Evolutionary conservation across 2,329 filamentous ascomycete species (phyloP).

Genomic region (Cordyceps cicadae): DNA sequence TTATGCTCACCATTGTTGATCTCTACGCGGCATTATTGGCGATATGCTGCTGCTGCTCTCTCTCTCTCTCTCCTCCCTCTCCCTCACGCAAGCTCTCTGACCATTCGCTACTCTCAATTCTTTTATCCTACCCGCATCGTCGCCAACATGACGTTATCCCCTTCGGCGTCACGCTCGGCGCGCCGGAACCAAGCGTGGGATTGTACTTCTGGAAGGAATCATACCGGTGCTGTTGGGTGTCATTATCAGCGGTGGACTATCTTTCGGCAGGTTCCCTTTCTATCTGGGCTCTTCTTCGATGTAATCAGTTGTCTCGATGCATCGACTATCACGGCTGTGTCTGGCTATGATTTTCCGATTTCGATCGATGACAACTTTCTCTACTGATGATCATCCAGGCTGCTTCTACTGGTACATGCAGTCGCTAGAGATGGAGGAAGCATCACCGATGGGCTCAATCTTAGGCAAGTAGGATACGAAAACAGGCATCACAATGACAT

Average conservation of each 20-base stretch:
- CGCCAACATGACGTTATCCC: slow-evolving; percentile 40
- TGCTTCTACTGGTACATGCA: background rate
- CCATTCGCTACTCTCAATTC: background rate
- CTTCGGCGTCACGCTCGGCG: background rate
- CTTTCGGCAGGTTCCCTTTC: slow-evolving; percentile 17
- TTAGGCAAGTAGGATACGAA: background rate
- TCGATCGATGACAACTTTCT: background rate
- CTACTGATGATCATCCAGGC: background rate
- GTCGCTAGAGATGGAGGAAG: background rate
- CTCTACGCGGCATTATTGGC: no score
- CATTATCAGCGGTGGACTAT: slow-evolving; percentile 40
- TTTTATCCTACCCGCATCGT: slow-evolving; percentile 33
- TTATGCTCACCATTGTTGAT: background rate
- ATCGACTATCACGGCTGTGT: background rate
- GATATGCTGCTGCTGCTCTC: slow-evolving; percentile 14
- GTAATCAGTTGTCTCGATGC: background rate
- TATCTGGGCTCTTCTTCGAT: background rate
- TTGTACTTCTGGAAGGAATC: slow-evolving; percentile 34
- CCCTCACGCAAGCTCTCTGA: no score
- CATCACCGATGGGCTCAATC: background rate
- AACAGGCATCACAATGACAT: slow-evolving; percentile 1
- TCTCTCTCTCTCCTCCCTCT: slow-evolving; percentile 35
- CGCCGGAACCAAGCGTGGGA: background rate
- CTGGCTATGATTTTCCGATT: background rate
- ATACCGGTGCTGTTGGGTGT: slow-evolving; percentile 43